Evolutionary conservation across 2,329 filamentous ascomycete genomes (phyloP).

Genomic region (Fusarium sp.): DNA sequence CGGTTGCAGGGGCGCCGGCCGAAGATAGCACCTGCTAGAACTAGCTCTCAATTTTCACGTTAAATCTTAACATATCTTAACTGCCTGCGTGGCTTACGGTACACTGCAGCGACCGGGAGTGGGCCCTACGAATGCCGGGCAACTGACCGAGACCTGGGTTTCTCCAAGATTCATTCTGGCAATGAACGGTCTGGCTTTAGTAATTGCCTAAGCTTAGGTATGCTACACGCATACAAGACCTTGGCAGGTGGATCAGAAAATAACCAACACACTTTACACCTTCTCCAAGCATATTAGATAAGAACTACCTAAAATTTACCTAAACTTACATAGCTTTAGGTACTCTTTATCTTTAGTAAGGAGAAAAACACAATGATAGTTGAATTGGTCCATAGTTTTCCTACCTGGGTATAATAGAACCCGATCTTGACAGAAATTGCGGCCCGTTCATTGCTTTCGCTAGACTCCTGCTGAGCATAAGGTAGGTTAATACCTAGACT

Average conservation of each 20-base stretch:
- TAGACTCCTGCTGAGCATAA: no score
- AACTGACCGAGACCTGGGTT: slow-evolving; percentile 25
- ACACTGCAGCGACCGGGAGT: slow-evolving; percentile 13
- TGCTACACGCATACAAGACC: neutral
- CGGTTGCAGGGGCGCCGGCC: slow-evolving; percentile 30
- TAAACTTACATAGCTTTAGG: no score
- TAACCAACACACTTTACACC: no score
- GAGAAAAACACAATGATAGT: no score
- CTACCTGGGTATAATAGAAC: no score
- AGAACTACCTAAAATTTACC: no score
- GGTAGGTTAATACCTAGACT: no score
- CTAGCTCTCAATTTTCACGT: accelerated
- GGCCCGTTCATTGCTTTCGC: neutral
- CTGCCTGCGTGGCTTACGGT: neutral
- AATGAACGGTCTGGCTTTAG: slow-evolving; percentile 8
- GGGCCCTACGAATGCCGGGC: slow-evolving; percentile 27
- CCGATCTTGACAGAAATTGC: neutral
- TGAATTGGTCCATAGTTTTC: no score
- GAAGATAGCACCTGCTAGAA: slow-evolving; percentile 23
- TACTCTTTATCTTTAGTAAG: no score
- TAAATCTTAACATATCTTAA: slow-evolving; percentile 22
- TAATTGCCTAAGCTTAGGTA: neutral
- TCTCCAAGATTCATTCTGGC: slow-evolving; percentile 14
- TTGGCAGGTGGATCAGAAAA: no score
- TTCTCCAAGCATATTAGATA: no score